Evolutionary conservation across 1,139 yeast species (phyloP).

Genomic region (Meyerozyma guilliermondii): DNA sequence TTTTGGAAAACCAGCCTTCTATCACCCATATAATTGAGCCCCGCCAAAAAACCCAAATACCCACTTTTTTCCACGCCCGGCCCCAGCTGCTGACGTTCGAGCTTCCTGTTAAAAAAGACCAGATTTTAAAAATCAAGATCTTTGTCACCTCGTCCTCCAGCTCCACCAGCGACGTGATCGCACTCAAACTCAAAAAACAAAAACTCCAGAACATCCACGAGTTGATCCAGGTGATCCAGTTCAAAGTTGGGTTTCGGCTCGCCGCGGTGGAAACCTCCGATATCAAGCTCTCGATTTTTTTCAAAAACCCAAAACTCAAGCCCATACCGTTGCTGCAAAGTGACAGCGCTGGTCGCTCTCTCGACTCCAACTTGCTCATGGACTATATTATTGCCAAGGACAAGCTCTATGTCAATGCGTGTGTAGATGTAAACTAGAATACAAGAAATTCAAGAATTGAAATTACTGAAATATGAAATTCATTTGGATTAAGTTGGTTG

Average conservation of each 20-base stretch:
- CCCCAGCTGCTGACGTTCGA: background rate
- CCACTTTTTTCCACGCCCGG: background rate
- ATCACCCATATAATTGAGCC: background rate
- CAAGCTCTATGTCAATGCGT: conserved; percentile 21
- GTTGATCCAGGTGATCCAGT: conserved; percentile 20
- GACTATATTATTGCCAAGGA: conserved; percentile 25
- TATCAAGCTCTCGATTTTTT: conserved; percentile 19
- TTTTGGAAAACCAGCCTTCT: background rate
- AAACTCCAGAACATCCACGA: conserved; percentile 20
- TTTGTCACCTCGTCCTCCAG: conserved; percentile 5
- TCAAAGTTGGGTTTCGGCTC: conserved; percentile 15
- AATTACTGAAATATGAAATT: too few relatives aligned
- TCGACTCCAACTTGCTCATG: conserved; percentile 17
- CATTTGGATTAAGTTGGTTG: too few relatives aligned
- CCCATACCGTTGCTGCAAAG: conserved; percentile 23
- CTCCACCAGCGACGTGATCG: conserved; percentile 10
- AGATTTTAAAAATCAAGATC: conserved; percentile 17
- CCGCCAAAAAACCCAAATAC: background rate
- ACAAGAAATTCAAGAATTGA: too few relatives aligned
- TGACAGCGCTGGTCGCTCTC: conserved; percentile 6
- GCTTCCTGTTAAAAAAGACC: conserved; percentile 1
- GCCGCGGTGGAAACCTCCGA: conserved; percentile 13
- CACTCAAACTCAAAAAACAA: conserved; percentile 24
- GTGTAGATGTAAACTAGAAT: too few relatives aligned
- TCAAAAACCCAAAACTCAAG: conserved; percentile 19